Evolutionary conservation across 2,329 filamentous ascomycete genomes (phyloP).

Genomic region (Pseudogymnoascus sp.): DNA sequence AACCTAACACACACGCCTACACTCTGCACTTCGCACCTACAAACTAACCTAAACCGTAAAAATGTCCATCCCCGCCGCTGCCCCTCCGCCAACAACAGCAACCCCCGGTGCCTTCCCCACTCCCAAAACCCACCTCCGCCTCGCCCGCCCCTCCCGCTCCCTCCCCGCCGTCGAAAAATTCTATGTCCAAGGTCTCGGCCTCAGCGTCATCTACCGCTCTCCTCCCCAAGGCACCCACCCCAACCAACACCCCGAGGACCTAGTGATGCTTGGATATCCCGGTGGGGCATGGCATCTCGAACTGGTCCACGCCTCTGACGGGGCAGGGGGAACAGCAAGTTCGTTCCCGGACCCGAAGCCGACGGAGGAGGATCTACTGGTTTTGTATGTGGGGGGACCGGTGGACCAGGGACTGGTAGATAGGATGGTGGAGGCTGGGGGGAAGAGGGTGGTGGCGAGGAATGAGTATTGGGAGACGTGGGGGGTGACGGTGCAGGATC

Average conservation of each 20-base stretch:
- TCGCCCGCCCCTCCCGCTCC: conserved; percentile 35
- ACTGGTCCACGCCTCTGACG: too few relatives aligned
- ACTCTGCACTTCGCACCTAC: neutral
- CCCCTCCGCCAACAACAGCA: neutral
- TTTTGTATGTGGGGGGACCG: conserved; percentile 34
- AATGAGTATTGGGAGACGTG: conserved; percentile 38
- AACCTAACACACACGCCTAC: neutral
- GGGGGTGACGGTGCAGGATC: conserved; percentile 37
- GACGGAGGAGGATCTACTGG: conserved; percentile 35
- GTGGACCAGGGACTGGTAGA: conserved; percentile 25
- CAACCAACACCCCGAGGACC: conserved; percentile 33
- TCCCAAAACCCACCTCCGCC: conserved; percentile 24
- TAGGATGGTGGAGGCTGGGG: conserved; percentile 30
- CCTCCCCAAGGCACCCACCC: conserved; percentile 23
- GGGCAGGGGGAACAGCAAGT: conserved; percentile 23
- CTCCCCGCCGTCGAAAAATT: conserved; percentile 33
- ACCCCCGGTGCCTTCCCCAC: neutral
- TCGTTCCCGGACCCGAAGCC: conserved; percentile 23
- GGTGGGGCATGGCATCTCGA: conserved; percentile 35
- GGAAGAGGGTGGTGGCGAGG: conserved; percentile 29
- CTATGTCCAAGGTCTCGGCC: conserved; percentile 34
- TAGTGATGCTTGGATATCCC: conserved; percentile 34
- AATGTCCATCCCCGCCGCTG: neutral
- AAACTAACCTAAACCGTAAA: neutral
- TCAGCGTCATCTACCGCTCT: conserved; percentile 23